phyloP scores from a whole-genome alignment of 176 grass and related monocot genomes.

The Zea mays region DNA sequence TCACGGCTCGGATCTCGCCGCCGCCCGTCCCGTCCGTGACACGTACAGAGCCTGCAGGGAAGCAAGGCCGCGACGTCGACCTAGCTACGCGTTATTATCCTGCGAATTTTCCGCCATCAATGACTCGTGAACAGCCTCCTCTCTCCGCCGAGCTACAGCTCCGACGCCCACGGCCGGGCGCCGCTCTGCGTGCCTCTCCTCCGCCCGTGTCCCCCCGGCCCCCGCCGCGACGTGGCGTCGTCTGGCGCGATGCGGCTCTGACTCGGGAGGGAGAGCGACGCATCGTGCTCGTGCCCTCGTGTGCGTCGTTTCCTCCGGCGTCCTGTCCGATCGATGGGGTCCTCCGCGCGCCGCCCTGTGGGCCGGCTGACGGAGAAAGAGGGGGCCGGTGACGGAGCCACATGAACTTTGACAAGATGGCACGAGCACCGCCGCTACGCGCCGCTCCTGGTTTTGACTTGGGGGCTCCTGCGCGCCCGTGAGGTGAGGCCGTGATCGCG shows the following conservation, averaged over 20 bases:
- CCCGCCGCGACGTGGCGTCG: background rate
- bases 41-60: background rate
- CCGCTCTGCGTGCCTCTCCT: too few relatives aligned
- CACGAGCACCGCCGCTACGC: background rate
- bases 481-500: conserved; percentile 9
- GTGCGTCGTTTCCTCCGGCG: conserved; percentile 1
- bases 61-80: background rate
- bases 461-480: background rate
- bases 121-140: background rate
- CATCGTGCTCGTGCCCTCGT: background rate
- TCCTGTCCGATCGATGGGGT: background rate
- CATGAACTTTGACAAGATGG: background rate
- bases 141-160: background rate
- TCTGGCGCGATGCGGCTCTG: background rate
- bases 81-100: background rate
- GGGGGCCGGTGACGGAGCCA: background rate
- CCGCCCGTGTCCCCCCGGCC: background rate
- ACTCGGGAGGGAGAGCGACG: background rate
- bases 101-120: background rate
- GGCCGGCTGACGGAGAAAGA: background rate
- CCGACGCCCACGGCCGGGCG: background rate
- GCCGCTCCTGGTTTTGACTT: conserved; percentile 15
- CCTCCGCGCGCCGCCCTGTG: background rate
- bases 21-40: conserved; percentile 3
- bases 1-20: conserved; percentile 11